Evolutionary conservation across 2,329 filamentous ascomycete genomes (phyloP), one percentile per base, ranked within the genome.

Genomic region (Alternaria viburni): DNA sequence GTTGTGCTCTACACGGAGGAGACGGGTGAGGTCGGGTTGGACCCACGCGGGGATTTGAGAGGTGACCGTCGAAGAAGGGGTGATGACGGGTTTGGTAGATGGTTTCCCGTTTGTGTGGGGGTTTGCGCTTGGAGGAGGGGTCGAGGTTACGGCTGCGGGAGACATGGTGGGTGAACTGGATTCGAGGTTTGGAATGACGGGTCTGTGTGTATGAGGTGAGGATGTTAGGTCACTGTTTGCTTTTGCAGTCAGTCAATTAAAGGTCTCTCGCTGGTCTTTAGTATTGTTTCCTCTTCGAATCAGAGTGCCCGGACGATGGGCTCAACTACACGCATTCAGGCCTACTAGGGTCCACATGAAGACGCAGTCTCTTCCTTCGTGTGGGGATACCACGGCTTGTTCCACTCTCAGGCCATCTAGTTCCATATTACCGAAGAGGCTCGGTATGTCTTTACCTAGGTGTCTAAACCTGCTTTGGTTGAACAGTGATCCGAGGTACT

Each of bases 1-100:
- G 28, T 74, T 62, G 61, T 80, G 81, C 28, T 80, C 73, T 54
- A 82, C 80, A 32, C 61, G 70, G 54, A 81, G 76, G 13, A 83
- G 75, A 46, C 75, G 71, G 25, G 73, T 59, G 57, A 84, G 80
- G 65, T 81, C 77, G 36, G 77, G 77, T 43, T 74, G 62, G 0
- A 79, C 77, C 77, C 77, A 79, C 4, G 77, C 75, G 6, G 77
- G 77, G 32, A 79, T 67, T 17, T 63, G 61, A 1, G 69, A 57
- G 63, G 57, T 60, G 6, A 55, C 32, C 13, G 57, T 60, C 15
- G 66, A 64, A 6, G 73, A 70, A 21, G 73, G 61, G 9, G 70
- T 64, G 12, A 69, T 71, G 51, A 66, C 57, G 43, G 68, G 50
- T 59, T 71, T 67, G 17, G 67, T 60, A 10, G 72, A 69, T 4